These are phyloP conservation scores for Monosporascus ibericus DNA, from an alignment of 2,329 filamentous ascomycete genomes.

Conservation along the genomic window DNA sequence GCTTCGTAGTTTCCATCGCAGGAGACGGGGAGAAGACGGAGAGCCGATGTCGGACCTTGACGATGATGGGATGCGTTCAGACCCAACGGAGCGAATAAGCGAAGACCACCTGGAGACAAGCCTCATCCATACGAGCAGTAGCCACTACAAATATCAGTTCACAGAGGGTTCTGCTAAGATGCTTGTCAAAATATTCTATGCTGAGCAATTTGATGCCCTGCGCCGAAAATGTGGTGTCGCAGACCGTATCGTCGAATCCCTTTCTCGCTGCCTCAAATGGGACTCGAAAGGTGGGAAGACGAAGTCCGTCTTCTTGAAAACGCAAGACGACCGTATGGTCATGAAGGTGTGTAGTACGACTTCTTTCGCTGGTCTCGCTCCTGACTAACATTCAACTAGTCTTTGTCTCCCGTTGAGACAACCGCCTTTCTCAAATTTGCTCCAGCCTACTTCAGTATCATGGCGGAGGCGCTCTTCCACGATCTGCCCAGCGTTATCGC, in stretches of 20 bases:
- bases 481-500: slow-evolving; percentile 93
- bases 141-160: slow-evolving; percentile 94
- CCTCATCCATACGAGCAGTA: slow-evolving; percentile 76
- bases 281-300: slow-evolving; percentile 97
- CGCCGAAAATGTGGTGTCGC: slow-evolving; percentile 87
- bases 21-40: slow-evolving; percentile 13
- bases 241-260: slow-evolving; percentile 88
- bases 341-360: slow-evolving; percentile 52
- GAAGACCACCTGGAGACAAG: slow-evolving; percentile 80
- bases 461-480: slow-evolving; percentile 93
- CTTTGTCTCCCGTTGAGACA: slow-evolving; percentile 83
- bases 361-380: slow-evolving; percentile 33
- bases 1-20: slow-evolving; percentile 42
- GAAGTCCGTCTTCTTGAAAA: slow-evolving; percentile 95
- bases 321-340: slow-evolving; percentile 87
- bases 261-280: slow-evolving; percentile 95
- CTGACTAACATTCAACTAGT: slow-evolving; percentile 41
- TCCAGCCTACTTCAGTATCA: slow-evolving; percentile 94
- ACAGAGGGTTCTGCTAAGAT: slow-evolving; percentile 89
- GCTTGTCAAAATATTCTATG: slow-evolving; percentile 98
- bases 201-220: slow-evolving; percentile 94
- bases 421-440: slow-evolving; percentile 92
- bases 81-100: slow-evolving; percentile 21
- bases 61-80: slow-evolving; percentile 24
- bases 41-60: slow-evolving; percentile 20